Base-by-base conservation (phyloP, 2,329 filamentous ascomycete species). In the Bisporella sp. region DNA sequence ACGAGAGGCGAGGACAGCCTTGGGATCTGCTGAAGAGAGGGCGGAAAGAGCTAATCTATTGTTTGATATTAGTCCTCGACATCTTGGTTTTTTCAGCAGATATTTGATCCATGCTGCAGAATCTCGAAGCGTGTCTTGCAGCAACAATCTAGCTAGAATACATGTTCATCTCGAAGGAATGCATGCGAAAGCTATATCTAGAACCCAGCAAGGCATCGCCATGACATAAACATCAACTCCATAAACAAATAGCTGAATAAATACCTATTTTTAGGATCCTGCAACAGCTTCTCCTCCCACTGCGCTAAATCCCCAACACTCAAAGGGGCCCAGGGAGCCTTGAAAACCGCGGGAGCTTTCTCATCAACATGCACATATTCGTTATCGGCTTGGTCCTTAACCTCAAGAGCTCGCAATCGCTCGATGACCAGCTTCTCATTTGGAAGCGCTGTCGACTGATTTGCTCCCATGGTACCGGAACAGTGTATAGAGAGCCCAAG, bases 21-120 rank as follows among this genome's bases (percentile, higher is more conserved):
- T 76, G 5, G 87, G 83, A 54, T 87, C 77, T 56, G 84, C 81
- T 7, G 78, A 74, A 64, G 80, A 84, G 46, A 95, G 73, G 2
- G 87, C 87, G 1, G 84, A 81, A 33, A 93, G 76, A 5, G 88
- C 89, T 11, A 95, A 82, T 54, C 87, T 87, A 45, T 6, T 39
- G 29, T 37, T 5, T 32, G 30, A 7, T 12, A 5, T 45, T 45
- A 31, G 42, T 9, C 8, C 21, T 29, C 28, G n/a, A 31, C 7
- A 11, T 40, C 6, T 4, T 28, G 41, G 33, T 29, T 6, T 3
- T 21, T 21, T 21, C 21, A 21, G 21, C 21, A 13, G 33, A 41
- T 7, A 33, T 12, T 29, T 12, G 30, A 31, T 8, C 21, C 21
- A 21, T 21, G 21, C 21, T 21, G 21, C 21, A 21, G 21, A 21